phyloP scores from a whole-genome alignment of 495 filamentous ascomycete species.

The Daldinia childiae region DNA sequence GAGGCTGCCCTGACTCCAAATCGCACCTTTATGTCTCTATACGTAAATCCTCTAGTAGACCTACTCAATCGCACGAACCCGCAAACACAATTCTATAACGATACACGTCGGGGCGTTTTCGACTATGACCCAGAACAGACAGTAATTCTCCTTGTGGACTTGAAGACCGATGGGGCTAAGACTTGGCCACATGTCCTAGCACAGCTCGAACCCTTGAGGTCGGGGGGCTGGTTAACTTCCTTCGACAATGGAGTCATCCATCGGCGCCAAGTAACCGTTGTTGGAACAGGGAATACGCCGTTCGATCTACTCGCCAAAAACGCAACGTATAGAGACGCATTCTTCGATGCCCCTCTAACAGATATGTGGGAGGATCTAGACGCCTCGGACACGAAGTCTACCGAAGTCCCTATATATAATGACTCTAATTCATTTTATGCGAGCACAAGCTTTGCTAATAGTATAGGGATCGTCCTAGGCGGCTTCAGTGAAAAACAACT shows the following conservation, averaged over 20 bases:
- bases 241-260: slow-evolving; percentile 61
- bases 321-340: slow-evolving; percentile 65
- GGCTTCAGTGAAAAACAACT: slow-evolving; percentile 64
- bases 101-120: slow-evolving; percentile 66
- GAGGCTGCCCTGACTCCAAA: slow-evolving; percentile 59
- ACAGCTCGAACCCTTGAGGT: slow-evolving; percentile 72
- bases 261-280: slow-evolving; percentile 73
- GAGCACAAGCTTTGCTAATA: slow-evolving; percentile 56
- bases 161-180: slow-evolving; percentile 65
- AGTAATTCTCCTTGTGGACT: slow-evolving; percentile 75
- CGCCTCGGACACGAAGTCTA: slow-evolving; percentile 5
- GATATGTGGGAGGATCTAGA: slow-evolving; percentile 52
- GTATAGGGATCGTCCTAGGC: slow-evolving; percentile 59
- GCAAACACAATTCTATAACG: slow-evolving; percentile 54
- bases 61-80: slow-evolving; percentile 66
- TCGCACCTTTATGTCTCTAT: slow-evolving; percentile 69
- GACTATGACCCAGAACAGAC: slow-evolving; percentile 66
- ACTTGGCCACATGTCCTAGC: slow-evolving; percentile 66
- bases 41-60: slow-evolving; percentile 69
- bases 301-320: slow-evolving; percentile 66
- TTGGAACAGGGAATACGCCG: slow-evolving; percentile 81
- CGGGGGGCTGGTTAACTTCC: slow-evolving; percentile 67
- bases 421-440: slow-evolving; percentile 64
- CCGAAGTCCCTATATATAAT: slow-evolving; percentile 49
- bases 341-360: slow-evolving; percentile 72